A percentile compares a stretch with the other conserved stretches of the same genome.
Conservation (phyloP, 768 basidiomycete genomes). For the Atractiella rhizophila region DNA sequence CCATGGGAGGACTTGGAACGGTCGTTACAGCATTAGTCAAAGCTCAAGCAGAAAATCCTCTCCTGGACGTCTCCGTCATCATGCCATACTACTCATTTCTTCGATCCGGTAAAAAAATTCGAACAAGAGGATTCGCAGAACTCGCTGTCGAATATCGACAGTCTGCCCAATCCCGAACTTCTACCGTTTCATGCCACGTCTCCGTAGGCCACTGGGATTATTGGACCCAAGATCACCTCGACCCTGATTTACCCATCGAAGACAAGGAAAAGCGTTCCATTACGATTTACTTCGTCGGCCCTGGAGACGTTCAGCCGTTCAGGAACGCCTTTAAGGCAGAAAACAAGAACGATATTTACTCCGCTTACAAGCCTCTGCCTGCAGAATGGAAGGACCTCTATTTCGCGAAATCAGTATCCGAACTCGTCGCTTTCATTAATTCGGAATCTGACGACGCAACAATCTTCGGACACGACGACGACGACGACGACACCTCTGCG, state of each 20-base stretch:
- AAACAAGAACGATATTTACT: constrained; percentile 6
- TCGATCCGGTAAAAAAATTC: not conserved
- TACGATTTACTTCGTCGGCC: constrained; percentile 6
- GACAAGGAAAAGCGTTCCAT: not conserved
- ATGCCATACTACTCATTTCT: constrained; percentile 8
- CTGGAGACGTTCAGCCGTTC: not conserved
- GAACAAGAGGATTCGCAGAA: not conserved
- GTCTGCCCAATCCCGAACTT: too few species aligned
- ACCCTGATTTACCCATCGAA: not conserved
- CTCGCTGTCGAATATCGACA: not conserved
- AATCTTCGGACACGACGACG: not conserved
- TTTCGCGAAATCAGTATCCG: not conserved
- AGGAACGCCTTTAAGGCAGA: constrained; percentile 2
- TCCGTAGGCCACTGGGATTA: constrained; percentile 4
- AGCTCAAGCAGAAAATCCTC: constrained; percentile 3
- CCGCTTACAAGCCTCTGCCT: constrained; percentile 8
- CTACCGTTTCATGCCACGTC: not conserved
- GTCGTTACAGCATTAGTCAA: constrained; percentile 7
- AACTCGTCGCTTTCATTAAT: constrained; percentile 1
- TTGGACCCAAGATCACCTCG: constrained; percentile 1
- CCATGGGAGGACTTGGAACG: constrained; percentile 7
- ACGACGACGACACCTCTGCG: not conserved
- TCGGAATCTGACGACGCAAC: not conserved
- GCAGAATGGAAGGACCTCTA: constrained; percentile 9
- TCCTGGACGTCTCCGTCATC: constrained; percentile 2